Evolutionary conservation across 129 eudicot genomes (phyloP), one percentile per base, ranked within the genome.

Genomic region (Flaveria sonorensis): DNA sequence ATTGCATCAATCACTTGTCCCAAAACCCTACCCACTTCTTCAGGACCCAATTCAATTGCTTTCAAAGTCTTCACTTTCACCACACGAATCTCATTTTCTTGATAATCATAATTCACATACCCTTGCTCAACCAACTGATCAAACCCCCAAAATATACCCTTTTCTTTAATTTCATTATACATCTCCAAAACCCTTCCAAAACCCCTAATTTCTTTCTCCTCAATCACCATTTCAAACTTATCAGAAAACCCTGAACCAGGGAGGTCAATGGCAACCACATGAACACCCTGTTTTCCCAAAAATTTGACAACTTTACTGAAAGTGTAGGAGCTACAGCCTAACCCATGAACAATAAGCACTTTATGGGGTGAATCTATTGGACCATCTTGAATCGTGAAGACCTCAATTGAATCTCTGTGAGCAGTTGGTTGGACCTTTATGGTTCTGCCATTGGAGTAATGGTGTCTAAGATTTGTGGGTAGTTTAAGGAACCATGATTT

Each of bases 241-340:
- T 90, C 97, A 0, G 98, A 93, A 84, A 93, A 93, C 74, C 98
- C 98, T 0, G 91, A 90, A 66, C 98, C 93, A 0, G 98, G 97
- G 4, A 90, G 75, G 73, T 93, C 98, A 3, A 93, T 14, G 8
- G 96, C 92, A 13, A 90, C 84, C 0, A 68, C 89, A 40, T 67
- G 88, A 10, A 93, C 80, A 6, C 90, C 86, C 16, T 81, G 84
- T 0, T 43, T 15, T 0, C 84, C 92, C 57, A 93, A 83, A 42
- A 23, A 60, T 30, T 88, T 85, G 9, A 84, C 84, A 21, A 87
- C 16, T n/a, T 81, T 57, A 39, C 78, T 73, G 71, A 93, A 93
- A 51, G 79, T 56, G 71, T 65, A 93, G 5, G 98, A 90, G 63
- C 91, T 90, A 50, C 88, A 90, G 1, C 89, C 98, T 59, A 82